Evolutionary conservation across 1,139 yeast genomes (phyloP).

Genomic region (Casaregolazyma suthepensis): DNA sequence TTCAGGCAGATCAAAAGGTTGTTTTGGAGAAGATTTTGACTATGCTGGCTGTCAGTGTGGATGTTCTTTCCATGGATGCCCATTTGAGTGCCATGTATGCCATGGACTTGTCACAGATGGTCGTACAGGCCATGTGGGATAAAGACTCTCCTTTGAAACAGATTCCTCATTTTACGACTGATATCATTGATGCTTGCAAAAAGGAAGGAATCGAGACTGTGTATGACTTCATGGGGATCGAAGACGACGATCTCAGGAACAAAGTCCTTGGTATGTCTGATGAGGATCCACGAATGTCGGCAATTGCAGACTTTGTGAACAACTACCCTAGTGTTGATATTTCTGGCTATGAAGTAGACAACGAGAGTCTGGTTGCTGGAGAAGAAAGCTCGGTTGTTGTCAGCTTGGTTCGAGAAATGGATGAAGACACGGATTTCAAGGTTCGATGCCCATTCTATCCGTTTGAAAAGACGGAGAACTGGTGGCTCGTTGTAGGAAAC

Average conservation of each 20-base stretch:
- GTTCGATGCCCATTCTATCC: conserved; percentile 59
- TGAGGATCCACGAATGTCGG: conserved; percentile 42
- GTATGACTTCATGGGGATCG: conserved; percentile 79
- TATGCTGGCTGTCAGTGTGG: conserved; percentile 63
- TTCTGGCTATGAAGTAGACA: conserved; percentile 43
- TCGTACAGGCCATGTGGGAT: conserved; percentile 83
- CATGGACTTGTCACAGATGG: conserved; percentile 86
- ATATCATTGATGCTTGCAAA: conserved; percentile 52
- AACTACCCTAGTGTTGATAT: conserved; percentile 83
- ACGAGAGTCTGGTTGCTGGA: conserved; percentile 38
- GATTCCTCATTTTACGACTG: conserved; percentile 61
- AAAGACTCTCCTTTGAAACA: conserved; percentile 75
- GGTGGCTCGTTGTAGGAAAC: conserved; percentile 83
- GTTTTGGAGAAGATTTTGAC: conserved; percentile 47
- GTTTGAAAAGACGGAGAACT: conserved; percentile 51
- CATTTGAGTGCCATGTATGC: conserved; percentile 69
- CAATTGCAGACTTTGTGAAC: conserved; percentile 84
- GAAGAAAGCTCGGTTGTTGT: conserved; percentile 47
- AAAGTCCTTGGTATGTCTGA: conserved; percentile 50
- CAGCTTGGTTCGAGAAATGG: conserved; percentile 58
- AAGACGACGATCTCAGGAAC: conserved; percentile 67
- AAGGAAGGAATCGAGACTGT: conserved; percentile 58
- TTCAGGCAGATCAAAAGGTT: conserved; percentile 48
- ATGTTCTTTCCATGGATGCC: conserved; percentile 76
- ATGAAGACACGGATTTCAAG: conserved; percentile 47